phyloP scores from a whole-genome alignment of 306 rosid genomes.

The Cicer judaicum region DNA sequence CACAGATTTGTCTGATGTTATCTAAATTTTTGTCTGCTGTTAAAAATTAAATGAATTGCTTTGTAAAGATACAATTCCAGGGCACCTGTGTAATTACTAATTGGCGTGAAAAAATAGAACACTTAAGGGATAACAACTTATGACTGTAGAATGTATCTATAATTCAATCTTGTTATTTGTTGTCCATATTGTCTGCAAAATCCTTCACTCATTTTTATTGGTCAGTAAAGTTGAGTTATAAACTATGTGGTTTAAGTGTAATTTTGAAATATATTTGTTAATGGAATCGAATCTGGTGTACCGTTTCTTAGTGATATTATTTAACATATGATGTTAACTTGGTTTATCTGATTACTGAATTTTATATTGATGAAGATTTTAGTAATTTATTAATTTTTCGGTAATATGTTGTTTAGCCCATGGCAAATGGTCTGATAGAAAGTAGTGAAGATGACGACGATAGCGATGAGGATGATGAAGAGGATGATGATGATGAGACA shows the following conservation, averaged over 20 bases:
- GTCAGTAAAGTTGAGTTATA: conserved; percentile 23
- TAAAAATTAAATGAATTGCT: conserved; percentile 21
- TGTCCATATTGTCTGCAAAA: not conserved
- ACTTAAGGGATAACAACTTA: conserved; percentile 13
- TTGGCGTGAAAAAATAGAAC: conserved; percentile 10
- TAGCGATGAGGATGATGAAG: conserved; percentile 5
- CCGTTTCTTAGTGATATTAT: not conserved
- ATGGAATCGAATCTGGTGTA: conserved; percentile 1
- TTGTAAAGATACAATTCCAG: conserved; percentile 20
- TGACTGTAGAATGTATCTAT: not conserved
- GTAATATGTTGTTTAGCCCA: conserved; percentile 40
- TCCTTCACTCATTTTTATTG: not conserved
- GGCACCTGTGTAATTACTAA: not conserved
- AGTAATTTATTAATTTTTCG: not conserved
- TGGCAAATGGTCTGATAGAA: conserved; percentile 41
- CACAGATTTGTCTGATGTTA: conserved; percentile 1
- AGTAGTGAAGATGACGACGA: conserved; percentile 46
- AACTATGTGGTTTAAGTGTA: conserved; percentile 22
- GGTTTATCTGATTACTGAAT: not conserved
- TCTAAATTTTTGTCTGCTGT: conserved; percentile 4
- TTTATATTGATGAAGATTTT: conserved; percentile 4
- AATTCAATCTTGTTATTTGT: conserved; percentile 5
- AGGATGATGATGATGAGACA: conserved; percentile 59
- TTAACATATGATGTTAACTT: not conserved
- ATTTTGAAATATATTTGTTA: conserved; percentile 26